Conservation (phyloP, 495 filamentous ascomycete genomes). For the Talaromyces proteolyticus region DNA sequence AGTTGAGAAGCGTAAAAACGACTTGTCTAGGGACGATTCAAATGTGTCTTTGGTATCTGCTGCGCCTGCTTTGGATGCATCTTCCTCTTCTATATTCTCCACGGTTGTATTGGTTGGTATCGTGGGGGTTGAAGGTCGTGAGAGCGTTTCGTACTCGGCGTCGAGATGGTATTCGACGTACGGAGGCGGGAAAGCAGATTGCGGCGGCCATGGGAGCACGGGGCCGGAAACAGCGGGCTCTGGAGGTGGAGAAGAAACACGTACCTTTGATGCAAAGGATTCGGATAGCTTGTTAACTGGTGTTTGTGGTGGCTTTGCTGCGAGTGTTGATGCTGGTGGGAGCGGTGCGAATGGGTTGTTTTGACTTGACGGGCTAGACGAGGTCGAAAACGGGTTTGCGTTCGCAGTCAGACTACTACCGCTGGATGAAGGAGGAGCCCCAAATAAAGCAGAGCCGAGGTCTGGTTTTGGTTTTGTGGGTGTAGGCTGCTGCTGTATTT, state of each 20-base stretch:
- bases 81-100: constrained; percentile 48
- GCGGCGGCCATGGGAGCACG: constrained; percentile 66
- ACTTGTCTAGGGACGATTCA: constrained; percentile 76
- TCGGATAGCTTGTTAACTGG: constrained; percentile 46
- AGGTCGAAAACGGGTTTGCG: constrained; percentile 49
- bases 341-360: constrained; percentile 40
- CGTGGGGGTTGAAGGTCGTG: constrained; percentile 31
- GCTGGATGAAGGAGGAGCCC: constrained; percentile 31
- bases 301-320: constrained; percentile 19
- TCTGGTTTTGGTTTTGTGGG: constrained; percentile 41
- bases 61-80: constrained; percentile 32
- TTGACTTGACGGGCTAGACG: constrained; percentile 15
- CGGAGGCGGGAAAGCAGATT: constrained; percentile 54
- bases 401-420: constrained; percentile 5
- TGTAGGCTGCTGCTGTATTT: constrained; percentile 24
- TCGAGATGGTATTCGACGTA: constrained; percentile 81
- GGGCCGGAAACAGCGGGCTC: constrained; percentile 25
- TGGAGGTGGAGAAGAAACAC: constrained; percentile 40
- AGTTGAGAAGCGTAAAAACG: constrained; percentile 87
- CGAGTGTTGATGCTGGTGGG: constrained; percentile 31
- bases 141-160: constrained; percentile 86
- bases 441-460: constrained; percentile 50
- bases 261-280: constrained; percentile 67
- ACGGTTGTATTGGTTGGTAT: constrained; percentile 47
- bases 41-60: constrained; percentile 79